Conservation (phyloP, 352 stramenopile genomes). For the Globisporangium spiculum region DNA sequence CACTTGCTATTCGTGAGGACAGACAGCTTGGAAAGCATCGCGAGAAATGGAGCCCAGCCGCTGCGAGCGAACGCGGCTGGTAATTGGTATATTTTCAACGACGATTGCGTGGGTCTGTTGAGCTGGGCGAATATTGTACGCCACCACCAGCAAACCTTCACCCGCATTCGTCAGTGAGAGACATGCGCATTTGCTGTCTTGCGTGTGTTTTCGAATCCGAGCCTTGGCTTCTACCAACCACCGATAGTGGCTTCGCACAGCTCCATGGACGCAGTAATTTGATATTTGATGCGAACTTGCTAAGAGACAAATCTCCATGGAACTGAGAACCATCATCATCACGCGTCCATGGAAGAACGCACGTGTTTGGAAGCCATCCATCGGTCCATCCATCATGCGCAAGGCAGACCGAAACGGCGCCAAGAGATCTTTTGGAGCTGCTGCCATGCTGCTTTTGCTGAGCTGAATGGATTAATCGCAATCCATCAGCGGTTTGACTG, state of each 20-base stretch:
- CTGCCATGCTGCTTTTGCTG: neutral
- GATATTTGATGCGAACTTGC: neutral
- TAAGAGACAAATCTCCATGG: neutral
- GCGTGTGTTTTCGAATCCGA: neutral
- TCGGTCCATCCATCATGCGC: neutral
- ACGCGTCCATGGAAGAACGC: neutral
- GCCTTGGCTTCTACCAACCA: neutral
- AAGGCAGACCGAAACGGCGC: constrained; percentile 5
- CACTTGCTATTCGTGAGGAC: neutral
- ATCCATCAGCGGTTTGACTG: neutral
- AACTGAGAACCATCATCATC: neutral
- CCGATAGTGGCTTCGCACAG: neutral
- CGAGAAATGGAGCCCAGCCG: constrained; percentile 4
- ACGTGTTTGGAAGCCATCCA: neutral
- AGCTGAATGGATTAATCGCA: constrained; percentile 6
- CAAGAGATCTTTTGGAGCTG: constrained; percentile 1
- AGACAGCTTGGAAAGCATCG: neutral
- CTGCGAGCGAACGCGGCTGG: constrained; percentile 2
- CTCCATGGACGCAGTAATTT: neutral
- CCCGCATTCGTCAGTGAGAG: constrained; percentile 2
- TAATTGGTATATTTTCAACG: neutral
- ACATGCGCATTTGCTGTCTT: neutral
- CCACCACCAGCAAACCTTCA: neutral
- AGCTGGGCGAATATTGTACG: neutral
- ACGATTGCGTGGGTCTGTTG: neutral